phyloP scores from a whole-genome alignment of 1,284 basidiomycete genomes.

The Exobasidium cylindrosporum region DNA sequence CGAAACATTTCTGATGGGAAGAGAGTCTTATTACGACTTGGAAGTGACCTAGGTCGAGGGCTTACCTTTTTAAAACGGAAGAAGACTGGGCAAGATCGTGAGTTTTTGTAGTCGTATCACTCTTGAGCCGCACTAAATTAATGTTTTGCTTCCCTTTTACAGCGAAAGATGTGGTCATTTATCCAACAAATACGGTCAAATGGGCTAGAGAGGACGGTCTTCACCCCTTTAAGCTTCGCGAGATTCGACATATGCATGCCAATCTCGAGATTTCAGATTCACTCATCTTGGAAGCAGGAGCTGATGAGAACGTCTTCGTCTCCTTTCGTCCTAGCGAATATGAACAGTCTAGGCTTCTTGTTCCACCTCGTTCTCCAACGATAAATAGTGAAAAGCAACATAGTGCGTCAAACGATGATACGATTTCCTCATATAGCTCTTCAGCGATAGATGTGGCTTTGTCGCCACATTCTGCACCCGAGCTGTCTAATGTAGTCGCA shows the following conservation, averaged over 20 bases:
- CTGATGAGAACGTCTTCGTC: conserved; percentile 37
- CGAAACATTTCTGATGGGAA: conserved; percentile 26
- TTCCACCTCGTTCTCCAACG: conserved; percentile 7
- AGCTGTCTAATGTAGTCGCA: not conserved
- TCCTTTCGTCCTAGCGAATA: conserved; percentile 28
- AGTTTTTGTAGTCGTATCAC: no score
- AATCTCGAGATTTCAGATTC: conserved; percentile 43
- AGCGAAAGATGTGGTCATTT: conserved; percentile 29
- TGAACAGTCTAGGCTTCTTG: not conserved
- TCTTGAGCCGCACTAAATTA: no score
- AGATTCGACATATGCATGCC: conserved; percentile 44
- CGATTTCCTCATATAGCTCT: not conserved
- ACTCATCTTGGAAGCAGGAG: conserved; percentile 37
- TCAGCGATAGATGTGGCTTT: not conserved
- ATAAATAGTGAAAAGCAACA: not conserved
- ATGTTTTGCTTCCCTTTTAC: no score
- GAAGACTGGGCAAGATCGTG: conserved; percentile 13
- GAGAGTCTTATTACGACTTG: conserved; percentile 35
- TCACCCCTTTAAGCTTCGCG: conserved; percentile 37
- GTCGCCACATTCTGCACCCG: not conserved
- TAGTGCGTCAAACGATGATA: not conserved
- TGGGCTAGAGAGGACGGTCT: conserved; percentile 48
- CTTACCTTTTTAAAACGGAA: conserved; percentile 42
- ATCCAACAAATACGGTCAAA: conserved; percentile 41
- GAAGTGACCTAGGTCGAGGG: conserved; percentile 35